Evolutionary conservation across 1,284 basidiomycete species (phyloP), one percentile per base, ranked within the genome.

Genomic region (Bothia castanella): DNA sequence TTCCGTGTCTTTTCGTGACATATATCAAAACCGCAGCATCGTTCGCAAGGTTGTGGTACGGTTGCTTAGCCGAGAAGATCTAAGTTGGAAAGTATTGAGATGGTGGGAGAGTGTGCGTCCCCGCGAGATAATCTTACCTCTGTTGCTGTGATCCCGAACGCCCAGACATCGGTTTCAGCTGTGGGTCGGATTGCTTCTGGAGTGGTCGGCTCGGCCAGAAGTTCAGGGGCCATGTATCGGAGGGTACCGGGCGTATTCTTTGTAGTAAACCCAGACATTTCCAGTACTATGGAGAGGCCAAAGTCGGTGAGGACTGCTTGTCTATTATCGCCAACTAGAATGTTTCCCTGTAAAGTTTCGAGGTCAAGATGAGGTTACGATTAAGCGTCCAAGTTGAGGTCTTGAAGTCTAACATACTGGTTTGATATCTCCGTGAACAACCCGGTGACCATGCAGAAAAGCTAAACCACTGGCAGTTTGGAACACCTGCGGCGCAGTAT

Each of bases 401-500:
- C 5, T 31, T 19, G 32, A 35, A n/a, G 17, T 30, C 10, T 12
- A 39, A 47, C 63, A 37, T 42, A 66, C 65, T 8, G 63, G 63
- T 54, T 69, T 69, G 19, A 65, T 54, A 21, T 67, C 67, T 16
- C 61, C 65, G 10, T 65, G 63, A 31, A 69, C 31, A 11, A 65
- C 34, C 10, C 17, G 52, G 25, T 19, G 35, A 13, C 12, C 23
- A 41, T 65, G 63, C 35, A 65, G 40, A 40, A 62, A 65, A 27
- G 50, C 50, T 13, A 68, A 21, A 20, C 67, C 66, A 38, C 32
- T 54, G 6, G 61, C 37, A 39, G 61, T 12, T 25, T 64, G 50
- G 40, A 47, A 66, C 16, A 56, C 16, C 66, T 64, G 30, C 13
- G 37, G 39, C 6, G 17, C 16, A 36, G 38, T 2, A 2, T 41